phyloP scores from a whole-genome alignment of 805 yeast species.

The Saitoella complicata region DNA sequence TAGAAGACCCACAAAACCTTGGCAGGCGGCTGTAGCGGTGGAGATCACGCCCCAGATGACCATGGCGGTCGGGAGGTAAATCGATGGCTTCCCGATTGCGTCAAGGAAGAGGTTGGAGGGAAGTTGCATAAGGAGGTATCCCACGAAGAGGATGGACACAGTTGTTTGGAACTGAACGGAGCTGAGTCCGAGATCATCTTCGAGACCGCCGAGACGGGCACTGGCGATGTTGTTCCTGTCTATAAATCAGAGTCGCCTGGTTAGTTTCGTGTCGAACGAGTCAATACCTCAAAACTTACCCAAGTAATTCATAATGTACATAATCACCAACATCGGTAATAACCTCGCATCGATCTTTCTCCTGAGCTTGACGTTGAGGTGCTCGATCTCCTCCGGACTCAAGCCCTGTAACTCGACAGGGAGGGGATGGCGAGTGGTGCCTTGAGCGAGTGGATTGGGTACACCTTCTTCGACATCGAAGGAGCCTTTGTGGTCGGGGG shows the following conservation, averaged over 20 bases:
- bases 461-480: no score
- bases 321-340: constrained; percentile 33
- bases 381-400: no score
- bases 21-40: constrained; percentile 31
- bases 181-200: constrained; percentile 25
- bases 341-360: constrained; percentile 34
- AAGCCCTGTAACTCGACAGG: no score
- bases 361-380: constrained; percentile 20
- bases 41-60: constrained; percentile 31
- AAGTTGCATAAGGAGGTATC: constrained; percentile 33
- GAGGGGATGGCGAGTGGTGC: no score
- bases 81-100: constrained; percentile 33
- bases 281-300: neutral
- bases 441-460: no score
- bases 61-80: constrained; percentile 35
- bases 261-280: constrained; percentile 2
- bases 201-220: constrained; percentile 30
- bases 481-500: no score
- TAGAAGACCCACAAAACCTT: constrained; percentile 28
- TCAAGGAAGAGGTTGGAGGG: constrained; percentile 34
- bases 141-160: constrained; percentile 35
- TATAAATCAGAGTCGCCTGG: constrained; percentile 19
- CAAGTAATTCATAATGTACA: constrained; percentile 31
- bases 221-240: constrained; percentile 34
- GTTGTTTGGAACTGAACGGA: constrained; percentile 30